Conservation (phyloP, 129 eudicot species). For the Saposhnikovia divaricata region DNA sequence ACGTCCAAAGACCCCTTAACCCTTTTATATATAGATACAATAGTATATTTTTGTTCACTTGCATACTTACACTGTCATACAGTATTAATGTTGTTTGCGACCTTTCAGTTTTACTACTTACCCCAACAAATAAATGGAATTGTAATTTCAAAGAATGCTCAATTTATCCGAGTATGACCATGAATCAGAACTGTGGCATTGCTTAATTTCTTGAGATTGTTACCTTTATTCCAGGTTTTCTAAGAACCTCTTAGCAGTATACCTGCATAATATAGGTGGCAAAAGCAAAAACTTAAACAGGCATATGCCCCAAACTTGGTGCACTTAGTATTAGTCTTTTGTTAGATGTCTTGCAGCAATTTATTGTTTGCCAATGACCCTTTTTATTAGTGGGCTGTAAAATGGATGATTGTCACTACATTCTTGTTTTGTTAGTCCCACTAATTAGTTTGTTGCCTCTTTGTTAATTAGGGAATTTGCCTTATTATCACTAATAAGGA, state of each 20-base stretch:
- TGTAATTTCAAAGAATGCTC: neutral
- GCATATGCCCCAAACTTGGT: neutral
- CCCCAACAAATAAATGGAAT: neutral
- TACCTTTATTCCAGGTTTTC: neutral
- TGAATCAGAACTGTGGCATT: neutral
- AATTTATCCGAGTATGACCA: neutral
- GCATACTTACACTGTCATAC: no score
- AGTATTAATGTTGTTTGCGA: neutral
- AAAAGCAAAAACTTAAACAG: neutral
- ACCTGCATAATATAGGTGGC: neutral
- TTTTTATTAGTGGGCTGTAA: neutral
- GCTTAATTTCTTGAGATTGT: neutral
- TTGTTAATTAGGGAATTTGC: neutral
- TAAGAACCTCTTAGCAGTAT: neutral
- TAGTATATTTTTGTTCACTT: neutral
- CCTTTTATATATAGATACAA: neutral
- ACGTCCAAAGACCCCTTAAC: neutral
- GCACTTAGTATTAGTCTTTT: neutral
- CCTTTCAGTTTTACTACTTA: neutral
- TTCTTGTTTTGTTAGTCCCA: neutral
- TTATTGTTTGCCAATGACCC: neutral
- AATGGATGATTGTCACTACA: neutral
- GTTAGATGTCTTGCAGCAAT: neutral
- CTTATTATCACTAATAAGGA: constrained; percentile 7
- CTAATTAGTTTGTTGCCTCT: neutral